Percentiles rank a stretch among this genome's conserved stretches.
These are phyloP conservation scores for Acer yangbiense DNA, from an alignment of 345 rosid genomes.

Conservation along the genomic window DNA sequence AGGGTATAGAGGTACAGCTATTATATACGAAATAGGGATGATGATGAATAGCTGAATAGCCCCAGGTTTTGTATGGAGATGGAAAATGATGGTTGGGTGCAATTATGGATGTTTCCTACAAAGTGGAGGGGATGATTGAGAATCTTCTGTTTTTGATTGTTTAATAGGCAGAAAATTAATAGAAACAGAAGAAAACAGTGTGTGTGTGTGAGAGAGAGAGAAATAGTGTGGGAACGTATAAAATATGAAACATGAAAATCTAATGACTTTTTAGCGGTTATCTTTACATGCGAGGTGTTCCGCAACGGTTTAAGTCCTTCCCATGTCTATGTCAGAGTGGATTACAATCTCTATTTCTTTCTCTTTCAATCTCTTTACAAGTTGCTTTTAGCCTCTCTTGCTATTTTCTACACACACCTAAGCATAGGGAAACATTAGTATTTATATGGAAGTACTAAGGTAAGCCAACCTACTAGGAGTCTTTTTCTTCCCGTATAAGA, in stretches of 20 bases:
- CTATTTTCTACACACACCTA: no score
- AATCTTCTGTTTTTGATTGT: constrained; percentile 37
- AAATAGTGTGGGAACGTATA: background rate
- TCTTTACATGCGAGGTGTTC: no score
- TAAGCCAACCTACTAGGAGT: no score
- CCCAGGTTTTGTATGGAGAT: constrained; percentile 28
- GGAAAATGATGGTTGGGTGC: constrained; percentile 44
- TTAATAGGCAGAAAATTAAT: constrained; percentile 2
- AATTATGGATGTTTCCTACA: constrained; percentile 57
- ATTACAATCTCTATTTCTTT: no score
- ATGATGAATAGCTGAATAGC: constrained; percentile 23
- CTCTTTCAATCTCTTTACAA: no score
- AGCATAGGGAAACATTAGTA: no score
- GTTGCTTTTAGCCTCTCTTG: no score
- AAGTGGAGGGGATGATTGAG: constrained; percentile 65
- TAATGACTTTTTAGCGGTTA: no score
- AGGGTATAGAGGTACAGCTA: constrained; percentile 1
- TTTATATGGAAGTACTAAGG: no score
- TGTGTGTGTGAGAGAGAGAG: background rate
- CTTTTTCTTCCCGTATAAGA: no score
- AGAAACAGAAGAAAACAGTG: background rate
- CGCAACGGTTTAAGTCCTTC: no score
- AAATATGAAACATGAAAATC: constrained; percentile 8
- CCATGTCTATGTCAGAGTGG: no score
- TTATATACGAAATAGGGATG: background rate